Conservation (phyloP, 345 rosid genomes). For the Citrus hindsii region DNA sequence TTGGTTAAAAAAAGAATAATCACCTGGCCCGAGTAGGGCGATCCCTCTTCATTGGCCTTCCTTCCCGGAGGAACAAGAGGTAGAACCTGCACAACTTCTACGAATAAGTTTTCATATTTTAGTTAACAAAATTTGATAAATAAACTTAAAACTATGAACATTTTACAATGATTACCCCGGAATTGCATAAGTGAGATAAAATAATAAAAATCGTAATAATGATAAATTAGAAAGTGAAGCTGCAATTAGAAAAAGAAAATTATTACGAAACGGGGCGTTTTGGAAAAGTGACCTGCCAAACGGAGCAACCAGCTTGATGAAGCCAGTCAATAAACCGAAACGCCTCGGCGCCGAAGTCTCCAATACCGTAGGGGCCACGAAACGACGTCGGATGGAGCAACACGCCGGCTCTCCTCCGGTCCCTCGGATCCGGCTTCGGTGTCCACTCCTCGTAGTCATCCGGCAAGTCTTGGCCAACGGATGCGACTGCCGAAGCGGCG, state of each 20-base stretch:
- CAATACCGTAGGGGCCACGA: slow-evolving; percentile 73
- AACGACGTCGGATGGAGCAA: slow-evolving; percentile 95
- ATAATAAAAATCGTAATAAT: no score
- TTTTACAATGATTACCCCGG: not conserved
- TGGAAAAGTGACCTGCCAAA: slow-evolving; percentile 68
- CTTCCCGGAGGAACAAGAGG: slow-evolving; percentile 94
- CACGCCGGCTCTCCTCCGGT: slow-evolving; percentile 72
- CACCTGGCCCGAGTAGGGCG: slow-evolving; percentile 95
- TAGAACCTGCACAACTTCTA: slow-evolving; percentile 55
- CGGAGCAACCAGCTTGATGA: slow-evolving; percentile 70
- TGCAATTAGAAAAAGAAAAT: no score
- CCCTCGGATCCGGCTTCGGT: slow-evolving; percentile 40
- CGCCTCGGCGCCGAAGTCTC: slow-evolving; percentile 80
- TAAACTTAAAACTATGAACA: not conserved
- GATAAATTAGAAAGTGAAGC: not conserved
- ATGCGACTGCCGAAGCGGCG: slow-evolving; percentile 22
- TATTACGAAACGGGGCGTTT: not conserved
- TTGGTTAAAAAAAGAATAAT: not conserved
- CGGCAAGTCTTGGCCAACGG: slow-evolving; percentile 67
- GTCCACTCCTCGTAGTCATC: slow-evolving; percentile 53
- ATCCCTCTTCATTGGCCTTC: slow-evolving; percentile 58
- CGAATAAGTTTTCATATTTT: not conserved
- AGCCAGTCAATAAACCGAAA: slow-evolving; percentile 90
- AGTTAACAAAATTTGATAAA: not conserved
- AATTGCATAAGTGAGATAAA: not conserved